Conservation (phyloP, 108 stramenopile genomes). For the Bacterosira constricta region DNA sequence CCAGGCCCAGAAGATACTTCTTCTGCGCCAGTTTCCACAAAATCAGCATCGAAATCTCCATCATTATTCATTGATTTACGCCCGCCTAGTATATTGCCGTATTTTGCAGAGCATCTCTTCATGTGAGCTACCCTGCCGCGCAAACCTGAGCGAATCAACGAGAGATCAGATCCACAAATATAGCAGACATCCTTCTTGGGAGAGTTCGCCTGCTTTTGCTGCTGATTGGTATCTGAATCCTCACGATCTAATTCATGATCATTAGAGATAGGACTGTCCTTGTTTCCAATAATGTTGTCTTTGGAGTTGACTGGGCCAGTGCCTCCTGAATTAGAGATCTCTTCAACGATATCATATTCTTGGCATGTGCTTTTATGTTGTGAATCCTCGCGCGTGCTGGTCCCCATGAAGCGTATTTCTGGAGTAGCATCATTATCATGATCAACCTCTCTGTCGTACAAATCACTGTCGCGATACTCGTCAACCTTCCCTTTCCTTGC, state of each 20-base stretch:
- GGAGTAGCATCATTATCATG: neutral
- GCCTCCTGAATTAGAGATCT: neutral
- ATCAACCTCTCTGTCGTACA: neutral
- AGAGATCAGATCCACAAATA: slow-evolving; percentile 67
- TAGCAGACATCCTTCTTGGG: slow-evolving; percentile 53
- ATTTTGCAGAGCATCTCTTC: slow-evolving; percentile 79
- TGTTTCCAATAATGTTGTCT: neutral
- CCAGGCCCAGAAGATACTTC: neutral
- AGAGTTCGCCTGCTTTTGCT: neutral
- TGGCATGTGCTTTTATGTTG: neutral
- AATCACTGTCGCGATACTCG: neutral
- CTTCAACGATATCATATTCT: neutral
- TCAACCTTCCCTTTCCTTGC: neutral
- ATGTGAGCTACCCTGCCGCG: slow-evolving; percentile 77
- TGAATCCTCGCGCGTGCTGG: neutral
- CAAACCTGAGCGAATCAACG: slow-evolving; percentile 44
- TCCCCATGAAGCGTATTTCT: neutral
- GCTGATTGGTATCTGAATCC: neutral
- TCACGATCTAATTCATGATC: neutral
- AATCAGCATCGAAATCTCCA: slow-evolving; percentile 1
- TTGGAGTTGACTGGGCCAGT: neutral
- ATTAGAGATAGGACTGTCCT: neutral
- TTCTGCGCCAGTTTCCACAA: neutral
- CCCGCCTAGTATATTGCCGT: slow-evolving; percentile 35
- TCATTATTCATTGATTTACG: slow-evolving; percentile 46